These are phyloP conservation scores for Phytophthora litchii DNA, from an alignment of 352 stramenopile species.

Conservation along the genomic window DNA sequence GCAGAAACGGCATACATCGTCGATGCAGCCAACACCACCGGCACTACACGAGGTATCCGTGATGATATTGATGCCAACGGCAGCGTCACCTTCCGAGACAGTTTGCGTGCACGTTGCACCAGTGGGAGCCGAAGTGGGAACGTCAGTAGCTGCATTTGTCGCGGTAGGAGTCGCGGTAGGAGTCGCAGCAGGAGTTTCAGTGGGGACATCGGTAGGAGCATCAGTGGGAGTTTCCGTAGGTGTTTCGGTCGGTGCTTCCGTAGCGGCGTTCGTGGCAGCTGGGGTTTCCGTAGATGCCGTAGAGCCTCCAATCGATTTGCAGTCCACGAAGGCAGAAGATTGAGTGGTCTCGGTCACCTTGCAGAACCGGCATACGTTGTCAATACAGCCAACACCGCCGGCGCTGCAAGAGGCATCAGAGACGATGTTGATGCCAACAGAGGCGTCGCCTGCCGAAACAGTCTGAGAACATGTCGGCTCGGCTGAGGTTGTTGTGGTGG, in stretches of 20 bases:
- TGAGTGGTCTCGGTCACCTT: slow-evolving; percentile 29
- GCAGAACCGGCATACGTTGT: slow-evolving; percentile 53
- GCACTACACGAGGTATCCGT: slow-evolving; percentile 38
- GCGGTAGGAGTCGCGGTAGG: too few relatives aligned
- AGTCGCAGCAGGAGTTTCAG: slow-evolving; percentile 7
- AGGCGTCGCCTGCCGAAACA: slow-evolving; percentile 30
- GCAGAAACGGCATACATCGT: slow-evolving; percentile 53
- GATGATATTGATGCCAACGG: slow-evolving; percentile 44
- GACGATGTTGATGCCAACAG: slow-evolving; percentile 44
- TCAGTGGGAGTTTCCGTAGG: slow-evolving; percentile 6
- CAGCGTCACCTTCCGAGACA: slow-evolving; percentile 32
- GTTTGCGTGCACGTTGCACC: slow-evolving; percentile 19
- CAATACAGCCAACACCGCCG: slow-evolving; percentile 46
- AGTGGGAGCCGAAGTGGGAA: slow-evolving; percentile 7
- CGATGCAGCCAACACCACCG: slow-evolving; percentile 47
- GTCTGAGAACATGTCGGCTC: slow-evolving; percentile 11
- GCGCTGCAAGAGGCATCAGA: slow-evolving; percentile 36
- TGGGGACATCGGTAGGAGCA: slow-evolving; percentile 3
- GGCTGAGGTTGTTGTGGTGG: slow-evolving; percentile 4
- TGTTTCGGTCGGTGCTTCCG: background rate
- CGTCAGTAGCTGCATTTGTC: slow-evolving; percentile 9
- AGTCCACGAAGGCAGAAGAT: slow-evolving; percentile 33
- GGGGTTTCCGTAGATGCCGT: slow-evolving; percentile 8
- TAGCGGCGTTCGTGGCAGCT: background rate
- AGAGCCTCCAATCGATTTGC: slow-evolving; percentile 11